A percentile compares a stretch with the other conserved stretches of the same genome.
These are phyloP conservation scores for Podaxis carcinomalis DNA, from an alignment of 768 basidiomycete genomes.

Conservation along the genomic window DNA sequence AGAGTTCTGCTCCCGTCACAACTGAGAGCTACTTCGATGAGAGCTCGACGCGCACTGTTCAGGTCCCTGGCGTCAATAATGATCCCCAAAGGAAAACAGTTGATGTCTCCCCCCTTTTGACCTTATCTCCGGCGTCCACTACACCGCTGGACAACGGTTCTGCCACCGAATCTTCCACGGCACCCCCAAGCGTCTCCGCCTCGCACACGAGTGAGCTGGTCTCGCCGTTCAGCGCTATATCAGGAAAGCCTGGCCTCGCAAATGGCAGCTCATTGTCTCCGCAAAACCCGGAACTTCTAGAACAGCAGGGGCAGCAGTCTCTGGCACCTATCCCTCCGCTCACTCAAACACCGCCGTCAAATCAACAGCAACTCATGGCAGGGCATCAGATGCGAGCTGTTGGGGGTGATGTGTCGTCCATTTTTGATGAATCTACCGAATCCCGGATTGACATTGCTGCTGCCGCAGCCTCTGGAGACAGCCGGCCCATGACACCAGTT, in stretches of 20 bases:
- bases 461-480: background rate
- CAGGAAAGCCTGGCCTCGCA: background rate
- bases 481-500: background rate
- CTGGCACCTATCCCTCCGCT: background rate
- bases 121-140: constrained; percentile 7
- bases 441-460: background rate
- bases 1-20: constrained; percentile 1
- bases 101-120: background rate
- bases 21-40: constrained; percentile 7
- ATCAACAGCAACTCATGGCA: background rate
- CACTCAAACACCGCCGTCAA: background rate
- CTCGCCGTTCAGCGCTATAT: background rate
- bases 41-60: background rate
- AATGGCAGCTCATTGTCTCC: background rate
- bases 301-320: background rate
- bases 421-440: background rate
- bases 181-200: background rate
- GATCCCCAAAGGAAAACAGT: background rate
- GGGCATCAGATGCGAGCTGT: background rate
- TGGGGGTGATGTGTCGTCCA: background rate
- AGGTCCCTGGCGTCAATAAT: background rate
- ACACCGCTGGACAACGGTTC: background rate
- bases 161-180: background rate
- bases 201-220: background rate
- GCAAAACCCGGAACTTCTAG: background rate